These are phyloP conservation scores for Tylopilus plumbeoviolaceoides DNA, from an alignment of 768 basidiomycete genomes.

Conservation along the genomic window DNA sequence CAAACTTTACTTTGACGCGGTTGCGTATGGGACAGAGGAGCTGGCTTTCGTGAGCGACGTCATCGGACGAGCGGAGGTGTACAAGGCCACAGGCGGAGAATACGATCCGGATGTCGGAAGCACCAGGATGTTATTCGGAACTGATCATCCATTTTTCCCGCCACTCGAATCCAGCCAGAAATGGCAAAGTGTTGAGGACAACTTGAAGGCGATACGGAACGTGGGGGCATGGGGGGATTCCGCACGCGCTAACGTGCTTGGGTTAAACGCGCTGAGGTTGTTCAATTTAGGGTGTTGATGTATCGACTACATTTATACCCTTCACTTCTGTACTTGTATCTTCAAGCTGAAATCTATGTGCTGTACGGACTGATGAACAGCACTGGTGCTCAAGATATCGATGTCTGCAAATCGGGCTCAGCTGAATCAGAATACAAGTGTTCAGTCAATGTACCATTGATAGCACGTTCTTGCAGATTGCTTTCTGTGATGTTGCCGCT, in stretches of 20 bases:
- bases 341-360: constrained; percentile 98
- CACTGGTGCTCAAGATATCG: constrained; percentile 90
- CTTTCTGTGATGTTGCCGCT: constrained; percentile 92
- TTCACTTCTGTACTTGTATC: constrained; percentile 65
- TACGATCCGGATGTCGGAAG: constrained; percentile 42
- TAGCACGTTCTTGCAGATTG: constrained; percentile 76
- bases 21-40: constrained; percentile 87
- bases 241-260: constrained; percentile 60
- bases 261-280: constrained; percentile 67
- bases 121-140: constrained; percentile 71
- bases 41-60: constrained; percentile 72
- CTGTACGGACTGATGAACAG: constrained; percentile 85
- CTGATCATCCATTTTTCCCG: constrained; percentile 91
- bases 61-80: constrained; percentile 55
- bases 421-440: not conserved
- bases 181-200: constrained; percentile 85
- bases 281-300: constrained; percentile 46
- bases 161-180: constrained; percentile 63
- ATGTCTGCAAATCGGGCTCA: constrained; percentile 56
- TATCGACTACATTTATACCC: constrained; percentile 6
- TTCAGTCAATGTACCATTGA: constrained; percentile 57
- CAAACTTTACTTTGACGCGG: constrained; percentile 77
- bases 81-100: constrained; percentile 34
- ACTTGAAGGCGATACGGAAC: constrained; percentile 68
- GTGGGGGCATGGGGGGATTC: constrained; percentile 40